Evolutionary conservation across 1,284 basidiomycete genomes (phyloP).

Genomic region (Malassezia dermatis): DNA sequence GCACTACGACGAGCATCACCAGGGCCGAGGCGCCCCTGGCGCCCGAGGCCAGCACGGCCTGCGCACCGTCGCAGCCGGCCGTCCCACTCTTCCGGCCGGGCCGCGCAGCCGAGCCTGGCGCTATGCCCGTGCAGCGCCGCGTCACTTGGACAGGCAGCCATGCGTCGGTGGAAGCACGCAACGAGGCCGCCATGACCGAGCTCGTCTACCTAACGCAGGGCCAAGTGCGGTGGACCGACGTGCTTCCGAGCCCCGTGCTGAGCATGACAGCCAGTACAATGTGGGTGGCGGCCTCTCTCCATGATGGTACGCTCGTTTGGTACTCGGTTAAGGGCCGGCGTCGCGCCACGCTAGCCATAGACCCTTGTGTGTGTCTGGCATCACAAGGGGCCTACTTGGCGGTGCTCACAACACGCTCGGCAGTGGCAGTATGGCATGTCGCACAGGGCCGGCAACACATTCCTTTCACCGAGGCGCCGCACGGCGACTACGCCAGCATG

Average conservation of each 20-base stretch:
- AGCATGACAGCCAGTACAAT: constrained; percentile 57
- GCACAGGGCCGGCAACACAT: neutral
- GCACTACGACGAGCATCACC: neutral
- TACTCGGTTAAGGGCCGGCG: constrained; percentile 33
- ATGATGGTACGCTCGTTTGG: constrained; percentile 29
- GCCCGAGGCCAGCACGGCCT: neutral
- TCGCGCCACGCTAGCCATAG: constrained; percentile 25
- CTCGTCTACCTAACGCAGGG: constrained; percentile 26
- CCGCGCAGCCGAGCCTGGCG: neutral
- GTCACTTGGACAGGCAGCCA: constrained; percentile 51
- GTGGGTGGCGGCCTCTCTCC: constrained; percentile 58
- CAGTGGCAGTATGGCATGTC: constrained; percentile 21
- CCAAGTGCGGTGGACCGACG: constrained; percentile 64
- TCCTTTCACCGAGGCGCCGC: constrained; percentile 16
- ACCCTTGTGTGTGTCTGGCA: constrained; percentile 27
- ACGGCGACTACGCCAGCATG: constrained; percentile 24
- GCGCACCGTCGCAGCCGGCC: neutral
- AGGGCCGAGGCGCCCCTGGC: neutral
- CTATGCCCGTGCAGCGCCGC: constrained; percentile 47
- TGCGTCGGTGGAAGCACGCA: constrained; percentile 65
- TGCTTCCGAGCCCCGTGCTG: constrained; percentile 62
- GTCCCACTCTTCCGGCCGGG: neutral
- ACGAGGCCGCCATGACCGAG: constrained; percentile 55
- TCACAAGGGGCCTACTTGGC: constrained; percentile 26
- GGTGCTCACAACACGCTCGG: constrained; percentile 21